Conservation (phyloP, 768 basidiomycete species). For the Leccinum rimulosum region DNA sequence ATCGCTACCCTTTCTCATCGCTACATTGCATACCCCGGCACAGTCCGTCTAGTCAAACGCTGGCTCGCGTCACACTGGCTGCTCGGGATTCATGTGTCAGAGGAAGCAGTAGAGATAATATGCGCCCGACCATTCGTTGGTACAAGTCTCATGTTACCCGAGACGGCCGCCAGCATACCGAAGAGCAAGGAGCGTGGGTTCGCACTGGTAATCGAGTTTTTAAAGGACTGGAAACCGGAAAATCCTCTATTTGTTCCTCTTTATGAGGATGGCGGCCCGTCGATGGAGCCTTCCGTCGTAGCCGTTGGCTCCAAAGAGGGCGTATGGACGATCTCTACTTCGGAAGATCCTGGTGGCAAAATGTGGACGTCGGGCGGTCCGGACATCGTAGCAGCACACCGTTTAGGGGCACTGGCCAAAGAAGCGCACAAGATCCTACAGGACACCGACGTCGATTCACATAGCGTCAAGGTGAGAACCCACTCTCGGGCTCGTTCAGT, state of each 20-base stretch:
- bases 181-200: slow-evolving; percentile 81
- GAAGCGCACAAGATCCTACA: slow-evolving; percentile 67
- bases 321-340: slow-evolving; percentile 80
- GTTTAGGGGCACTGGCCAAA: slow-evolving; percentile 69
- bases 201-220: slow-evolving; percentile 63
- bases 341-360: slow-evolving; percentile 67
- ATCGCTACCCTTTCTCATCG: slow-evolving; percentile 78
- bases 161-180: slow-evolving; percentile 49
- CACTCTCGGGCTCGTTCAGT: background rate
- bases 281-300: slow-evolving; percentile 13
- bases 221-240: slow-evolving; percentile 85
- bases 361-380: slow-evolving; percentile 76
- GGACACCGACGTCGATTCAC: slow-evolving; percentile 44
- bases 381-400: slow-evolving; percentile 66
- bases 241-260: slow-evolving; percentile 73
- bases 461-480: slow-evolving; percentile 58
- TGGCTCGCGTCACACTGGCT: slow-evolving; percentile 94
- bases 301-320: slow-evolving; percentile 38
- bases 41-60: slow-evolving; percentile 85
- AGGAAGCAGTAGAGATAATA: slow-evolving; percentile 82
- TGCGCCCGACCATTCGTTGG: slow-evolving; percentile 77
- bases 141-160: slow-evolving; percentile 33
- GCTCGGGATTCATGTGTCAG: slow-evolving; percentile 65
- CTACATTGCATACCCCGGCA: slow-evolving; percentile 75
- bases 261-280: slow-evolving; percentile 37